Evolutionary conservation across 345 rosid genomes (phyloP), one percentile per base, ranked within the genome.

Genomic region (Heritiera littoralis): DNA sequence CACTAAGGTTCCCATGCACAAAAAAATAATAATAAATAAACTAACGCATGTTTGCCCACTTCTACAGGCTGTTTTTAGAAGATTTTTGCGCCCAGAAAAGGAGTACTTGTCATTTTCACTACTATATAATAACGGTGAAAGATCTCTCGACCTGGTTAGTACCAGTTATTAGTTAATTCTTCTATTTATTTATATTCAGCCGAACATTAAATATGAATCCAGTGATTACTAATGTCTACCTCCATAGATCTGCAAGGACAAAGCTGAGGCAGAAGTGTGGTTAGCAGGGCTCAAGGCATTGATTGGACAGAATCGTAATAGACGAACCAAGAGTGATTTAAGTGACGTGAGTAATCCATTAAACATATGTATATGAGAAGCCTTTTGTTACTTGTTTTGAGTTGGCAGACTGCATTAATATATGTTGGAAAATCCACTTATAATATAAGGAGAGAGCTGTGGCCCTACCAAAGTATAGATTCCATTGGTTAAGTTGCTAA

Each of bases 141-240:
- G 99, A 83, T 89, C 97, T 81, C 97, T 96, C 81, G 99, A 92
- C 84, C 85, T 96, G 98, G 99, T 96, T 72, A 85, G 97, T 89
- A 43, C 55, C 66, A 67, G 49, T 45, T 66, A 77, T 41, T 48
- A 58, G 41, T 56, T 63, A 72, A 52, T n/a, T 18, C 80, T 38
- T 35, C 68, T 13, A 7, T 41, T 45, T 28, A 13, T 59, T 72
- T 46, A 38, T 74, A 32, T 59, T 45, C 30, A 35, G 17, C 65
- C 32, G 60, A 63, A 46, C 67, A 18, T 72, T 46, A 55, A 48
- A 74, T 77, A 76, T 77, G 68, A 71, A 52, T 81, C 45, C 48
- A 6, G 35, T 66, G 76, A 79, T 66, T 85, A 54, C 17, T 20
- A 14, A 48, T 83, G 46, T 46, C 65, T 77, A 58, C 74, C 77